Conservation (phyloP, 495 filamentous ascomycete genomes). For the Cercophora sp. region DNA sequence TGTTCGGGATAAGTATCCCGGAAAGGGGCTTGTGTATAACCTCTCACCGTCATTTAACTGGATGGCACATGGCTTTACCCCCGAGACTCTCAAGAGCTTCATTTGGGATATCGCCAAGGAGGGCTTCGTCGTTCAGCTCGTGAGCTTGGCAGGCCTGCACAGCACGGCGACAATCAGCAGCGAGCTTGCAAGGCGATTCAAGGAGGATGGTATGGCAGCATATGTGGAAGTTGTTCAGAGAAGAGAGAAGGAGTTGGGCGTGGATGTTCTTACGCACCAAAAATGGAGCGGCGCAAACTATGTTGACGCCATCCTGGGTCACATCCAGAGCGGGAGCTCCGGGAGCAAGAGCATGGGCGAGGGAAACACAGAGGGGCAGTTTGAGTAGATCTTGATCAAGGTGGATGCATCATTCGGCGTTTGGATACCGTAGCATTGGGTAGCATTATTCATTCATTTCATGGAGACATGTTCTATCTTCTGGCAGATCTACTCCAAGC, state of each 20-base stretch:
- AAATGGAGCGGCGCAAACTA: slow-evolving; percentile 95
- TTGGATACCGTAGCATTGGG: neutral
- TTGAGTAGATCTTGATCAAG: slow-evolving; percentile 26
- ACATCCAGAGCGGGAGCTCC: slow-evolving; percentile 87
- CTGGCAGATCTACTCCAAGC: slow-evolving; percentile 20
- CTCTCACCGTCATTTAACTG: slow-evolving; percentile 96
- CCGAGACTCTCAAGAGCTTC: slow-evolving; percentile 74
- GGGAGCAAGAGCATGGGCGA: slow-evolving; percentile 79
- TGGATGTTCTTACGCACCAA: slow-evolving; percentile 95
- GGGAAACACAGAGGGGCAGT: slow-evolving; percentile 69
- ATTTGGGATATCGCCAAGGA: slow-evolving; percentile 94
- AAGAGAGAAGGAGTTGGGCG: slow-evolving; percentile 85
- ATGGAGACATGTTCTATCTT: too few species aligned
- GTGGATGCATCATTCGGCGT: neutral
- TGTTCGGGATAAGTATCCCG: slow-evolving; percentile 60
- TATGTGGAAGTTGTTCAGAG: slow-evolving; percentile 89
- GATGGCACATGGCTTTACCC: slow-evolving; percentile 89
- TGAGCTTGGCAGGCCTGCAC: slow-evolving; percentile 88
- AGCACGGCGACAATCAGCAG: slow-evolving; percentile 81
- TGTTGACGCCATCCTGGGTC: slow-evolving; percentile 87
- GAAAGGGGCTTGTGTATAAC: slow-evolving; percentile 94
- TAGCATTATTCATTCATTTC: neutral
- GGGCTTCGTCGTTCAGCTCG: slow-evolving; percentile 90
- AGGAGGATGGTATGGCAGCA: slow-evolving; percentile 87
- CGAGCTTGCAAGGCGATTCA: slow-evolving; percentile 79